Evolutionary conservation across 164 flowering plant species (phyloP).

Genomic region (Sedum album): DNA sequence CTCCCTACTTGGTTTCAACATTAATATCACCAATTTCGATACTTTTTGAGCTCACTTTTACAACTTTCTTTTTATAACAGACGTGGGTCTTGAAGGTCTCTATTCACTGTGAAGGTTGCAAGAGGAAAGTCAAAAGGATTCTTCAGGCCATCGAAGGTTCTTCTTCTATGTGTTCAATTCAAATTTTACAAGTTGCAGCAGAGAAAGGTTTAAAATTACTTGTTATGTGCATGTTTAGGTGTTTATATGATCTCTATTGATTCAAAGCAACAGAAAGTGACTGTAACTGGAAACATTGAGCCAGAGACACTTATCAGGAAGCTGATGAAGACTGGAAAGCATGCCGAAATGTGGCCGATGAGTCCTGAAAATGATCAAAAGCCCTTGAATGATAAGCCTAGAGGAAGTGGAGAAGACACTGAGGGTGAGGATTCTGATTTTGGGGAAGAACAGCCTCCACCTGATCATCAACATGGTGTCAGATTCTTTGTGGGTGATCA

Average conservation of each 20-base stretch:
- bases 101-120: constrained; percentile 9
- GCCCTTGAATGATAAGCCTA: neutral
- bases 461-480: constrained; percentile 4
- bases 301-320: constrained; percentile 6
- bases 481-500: constrained; percentile 2
- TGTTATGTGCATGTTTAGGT: constrained; percentile 1
- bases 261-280: constrained; percentile 8
- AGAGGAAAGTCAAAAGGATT: constrained; percentile 8
- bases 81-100: constrained; percentile 9
- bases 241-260: constrained; percentile 10
- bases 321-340: constrained; percentile 3
- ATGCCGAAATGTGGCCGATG: constrained; percentile 9
- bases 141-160: constrained; percentile 10
- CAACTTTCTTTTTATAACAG: neutral
- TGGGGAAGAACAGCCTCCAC: neutral
- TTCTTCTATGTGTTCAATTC: too few relatives aligned
- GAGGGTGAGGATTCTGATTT: constrained; percentile 5
- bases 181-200: too few relatives aligned
- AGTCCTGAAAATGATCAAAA: neutral
- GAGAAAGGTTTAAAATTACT: too few relatives aligned
- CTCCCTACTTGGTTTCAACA: neutral
- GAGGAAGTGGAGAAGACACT: neutral
- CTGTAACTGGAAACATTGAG: constrained; percentile 10
- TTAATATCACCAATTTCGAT: neutral
- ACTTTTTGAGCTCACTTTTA: neutral